Conservation (phyloP, 2,329 filamentous ascomycete genomes). For the Bertia moriformis region DNA sequence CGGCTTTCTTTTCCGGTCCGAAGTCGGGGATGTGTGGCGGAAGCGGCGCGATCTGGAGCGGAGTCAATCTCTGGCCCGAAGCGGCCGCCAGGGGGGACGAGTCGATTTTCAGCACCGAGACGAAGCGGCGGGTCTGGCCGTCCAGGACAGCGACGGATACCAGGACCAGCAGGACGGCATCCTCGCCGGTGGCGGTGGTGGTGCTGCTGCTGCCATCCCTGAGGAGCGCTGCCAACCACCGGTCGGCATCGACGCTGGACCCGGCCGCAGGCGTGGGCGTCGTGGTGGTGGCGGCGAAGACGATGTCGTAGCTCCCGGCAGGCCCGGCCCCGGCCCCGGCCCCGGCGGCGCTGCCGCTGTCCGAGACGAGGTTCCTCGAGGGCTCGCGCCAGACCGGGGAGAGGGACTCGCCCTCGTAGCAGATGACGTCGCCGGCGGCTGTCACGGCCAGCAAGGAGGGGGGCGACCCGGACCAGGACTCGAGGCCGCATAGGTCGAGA, state of each 20-base stretch:
- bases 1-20: neutral
- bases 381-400: slow-evolving; percentile 30
- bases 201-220: too few species aligned
- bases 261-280: slow-evolving; percentile 5
- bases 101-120: too few species aligned
- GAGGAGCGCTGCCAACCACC: too few species aligned
- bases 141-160: neutral
- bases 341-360: slow-evolving; percentile 19
- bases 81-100: neutral
- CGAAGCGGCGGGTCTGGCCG: neutral
- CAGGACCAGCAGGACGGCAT: neutral
- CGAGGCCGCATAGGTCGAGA: slow-evolving; percentile 24
- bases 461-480: slow-evolving; percentile 7
- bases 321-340: slow-evolving; percentile 13
- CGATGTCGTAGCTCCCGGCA: too few species aligned
- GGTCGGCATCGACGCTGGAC: too few species aligned
- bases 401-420: slow-evolving; percentile 40
- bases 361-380: slow-evolving; percentile 12
- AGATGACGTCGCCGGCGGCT: slow-evolving; percentile 43
- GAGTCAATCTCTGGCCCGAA: neutral
- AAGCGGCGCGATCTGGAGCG: neutral
- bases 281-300: slow-evolving; percentile 24
- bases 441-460: slow-evolving; percentile 44
- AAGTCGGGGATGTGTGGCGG: too few species aligned
- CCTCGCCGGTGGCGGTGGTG: too few species aligned